phyloP scores from a whole-genome alignment of 257 asterid genomes.

The Nicotiana obtusifolia region DNA sequence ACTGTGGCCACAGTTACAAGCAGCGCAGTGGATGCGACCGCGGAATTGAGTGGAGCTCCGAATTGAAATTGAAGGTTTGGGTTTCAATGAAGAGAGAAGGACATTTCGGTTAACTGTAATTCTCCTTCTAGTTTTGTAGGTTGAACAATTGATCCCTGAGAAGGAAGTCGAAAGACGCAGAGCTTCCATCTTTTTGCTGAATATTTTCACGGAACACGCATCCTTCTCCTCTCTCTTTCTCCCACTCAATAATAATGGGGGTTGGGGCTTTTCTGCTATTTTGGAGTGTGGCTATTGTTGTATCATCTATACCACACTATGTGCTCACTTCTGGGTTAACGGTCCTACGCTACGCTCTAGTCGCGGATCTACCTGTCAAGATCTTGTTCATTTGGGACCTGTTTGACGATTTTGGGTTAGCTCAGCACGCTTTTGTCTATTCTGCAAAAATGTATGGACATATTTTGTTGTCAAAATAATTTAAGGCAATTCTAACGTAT shows the following conservation, averaged over 20 bases:
- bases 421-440: background rate
- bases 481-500: background rate
- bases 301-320: conserved; percentile 22
- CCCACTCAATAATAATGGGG: background rate
- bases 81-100: background rate
- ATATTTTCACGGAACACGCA: background rate
- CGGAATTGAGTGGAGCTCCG: background rate
- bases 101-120: background rate
- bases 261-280: background rate
- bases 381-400: background rate
- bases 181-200: conserved; percentile 10
- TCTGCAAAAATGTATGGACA: no score
- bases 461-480: background rate
- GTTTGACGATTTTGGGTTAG: background rate
- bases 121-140: background rate
- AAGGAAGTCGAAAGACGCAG: conserved; percentile 9
- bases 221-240: background rate
- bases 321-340: conserved; percentile 15
- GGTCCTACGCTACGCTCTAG: background rate
- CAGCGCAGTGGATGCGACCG: conserved; percentile 6
- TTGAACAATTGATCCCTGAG: background rate
- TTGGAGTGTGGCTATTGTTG: conserved; percentile 13
- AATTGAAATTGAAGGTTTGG: background rate
- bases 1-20: conserved; percentile 29
- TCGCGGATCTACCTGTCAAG: background rate